A percentile compares a stretch with the other conserved stretches of the same genome.
phyloP scores from a whole-genome alignment of 1,139 yeast genomes.

The Geotrichum europaeum region DNA sequence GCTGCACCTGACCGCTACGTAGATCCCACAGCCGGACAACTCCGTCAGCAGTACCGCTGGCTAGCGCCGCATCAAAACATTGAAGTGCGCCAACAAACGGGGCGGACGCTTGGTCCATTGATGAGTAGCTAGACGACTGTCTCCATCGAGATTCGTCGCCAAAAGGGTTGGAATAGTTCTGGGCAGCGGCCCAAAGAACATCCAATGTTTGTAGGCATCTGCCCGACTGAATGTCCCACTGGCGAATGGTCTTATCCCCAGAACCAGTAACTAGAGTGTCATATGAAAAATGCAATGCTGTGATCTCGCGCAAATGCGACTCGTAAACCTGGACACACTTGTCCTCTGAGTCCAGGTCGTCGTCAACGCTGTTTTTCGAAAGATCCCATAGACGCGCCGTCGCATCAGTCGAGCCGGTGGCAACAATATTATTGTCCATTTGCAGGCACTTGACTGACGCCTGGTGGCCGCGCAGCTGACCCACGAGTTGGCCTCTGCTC shows the following conservation, averaged over 20 bases:
- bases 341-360: constrained; percentile 23
- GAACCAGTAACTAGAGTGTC: constrained; percentile 52
- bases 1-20: constrained; percentile 59
- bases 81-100: constrained; percentile 56
- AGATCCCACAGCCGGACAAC: constrained; percentile 71
- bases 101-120: constrained; percentile 14
- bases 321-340: constrained; percentile 46
- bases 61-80: constrained; percentile 64
- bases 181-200: constrained; percentile 50
- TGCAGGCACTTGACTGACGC: constrained; percentile 56
- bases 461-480: constrained; percentile 33
- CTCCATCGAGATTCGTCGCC: constrained; percentile 24
- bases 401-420: constrained; percentile 62
- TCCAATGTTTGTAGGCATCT: constrained; percentile 56
- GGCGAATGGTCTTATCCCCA: constrained; percentile 51
- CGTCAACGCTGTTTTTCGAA: constrained; percentile 28
- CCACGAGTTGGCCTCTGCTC: constrained; percentile 41
- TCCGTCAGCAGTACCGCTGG: constrained; percentile 74
- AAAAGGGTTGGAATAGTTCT: constrained; percentile 19
- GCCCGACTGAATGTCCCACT: constrained; percentile 56
- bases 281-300: constrained; percentile 51
- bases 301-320: constrained; percentile 58
- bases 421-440: constrained; percentile 47
- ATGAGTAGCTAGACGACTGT: constrained; percentile 13
- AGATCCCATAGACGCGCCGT: constrained; percentile 56